Evolutionary conservation across 73 alveolate genomes (phyloP).

Genomic region (Durusdinium trenchii): DNA sequence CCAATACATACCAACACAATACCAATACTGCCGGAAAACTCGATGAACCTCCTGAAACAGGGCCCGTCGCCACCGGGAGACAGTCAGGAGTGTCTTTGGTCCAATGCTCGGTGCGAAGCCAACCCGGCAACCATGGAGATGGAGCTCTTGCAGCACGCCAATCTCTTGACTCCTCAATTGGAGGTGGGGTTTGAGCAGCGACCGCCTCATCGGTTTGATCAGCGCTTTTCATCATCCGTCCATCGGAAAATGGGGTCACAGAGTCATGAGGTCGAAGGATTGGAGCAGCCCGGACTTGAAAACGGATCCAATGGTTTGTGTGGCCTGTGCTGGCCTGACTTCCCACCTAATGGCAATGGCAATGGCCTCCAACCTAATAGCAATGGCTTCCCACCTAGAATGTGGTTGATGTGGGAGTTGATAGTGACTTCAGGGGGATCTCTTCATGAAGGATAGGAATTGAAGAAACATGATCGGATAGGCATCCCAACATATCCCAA

Average conservation of each 20-base stretch:
- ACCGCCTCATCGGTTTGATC: neutral
- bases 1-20: too few relatives aligned
- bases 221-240: too few relatives aligned
- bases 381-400: neutral
- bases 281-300: neutral
- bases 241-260: too few relatives aligned
- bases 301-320: neutral
- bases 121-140: slow-evolving; percentile 74
- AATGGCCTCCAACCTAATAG: too few relatives aligned
- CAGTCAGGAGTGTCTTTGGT: slow-evolving; percentile 43
- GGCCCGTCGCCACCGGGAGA: too few relatives aligned
- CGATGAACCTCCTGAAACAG: too few relatives aligned
- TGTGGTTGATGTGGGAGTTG: neutral
- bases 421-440: too few relatives aligned
- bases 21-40: too few relatives aligned
- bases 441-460: too few relatives aligned
- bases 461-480: too few relatives aligned
- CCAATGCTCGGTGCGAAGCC: slow-evolving; percentile 39
- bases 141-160: slow-evolving; percentile 45
- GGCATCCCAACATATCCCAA: too few relatives aligned
- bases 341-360: neutral
- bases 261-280: neutral
- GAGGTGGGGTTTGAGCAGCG: neutral
- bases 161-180: slow-evolving; percentile 48
- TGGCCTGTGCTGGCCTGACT: neutral